Percentiles rank a stretch among this genome's conserved stretches.
Conservation (phyloP, 805 yeast species). For the Diddensiella santjacobensis region DNA sequence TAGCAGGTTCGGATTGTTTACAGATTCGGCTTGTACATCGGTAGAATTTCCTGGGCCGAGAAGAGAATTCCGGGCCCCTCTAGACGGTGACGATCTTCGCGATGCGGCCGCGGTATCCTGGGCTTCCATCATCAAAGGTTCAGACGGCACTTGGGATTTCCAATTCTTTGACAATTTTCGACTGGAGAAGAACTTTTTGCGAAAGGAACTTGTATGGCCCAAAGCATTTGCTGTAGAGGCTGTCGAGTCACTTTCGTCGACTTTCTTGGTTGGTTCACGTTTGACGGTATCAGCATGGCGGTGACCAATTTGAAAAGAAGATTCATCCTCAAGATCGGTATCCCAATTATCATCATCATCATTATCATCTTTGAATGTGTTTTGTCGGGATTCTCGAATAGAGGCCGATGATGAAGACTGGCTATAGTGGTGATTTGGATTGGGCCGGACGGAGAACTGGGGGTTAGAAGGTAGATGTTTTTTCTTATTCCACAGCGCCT, state of each 20-base stretch:
- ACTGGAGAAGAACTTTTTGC: conserved; percentile 9
- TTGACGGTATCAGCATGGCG: background rate
- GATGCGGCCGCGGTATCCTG: background rate
- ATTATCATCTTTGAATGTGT: background rate
- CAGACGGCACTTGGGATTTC: conserved; percentile 3
- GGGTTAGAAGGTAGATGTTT: conserved; percentile 7
- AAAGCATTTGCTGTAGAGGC: background rate
- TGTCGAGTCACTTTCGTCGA: background rate
- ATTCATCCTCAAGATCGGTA: background rate
- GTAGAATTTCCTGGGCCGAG: background rate
- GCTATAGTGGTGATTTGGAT: background rate
- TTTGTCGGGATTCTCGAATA: background rate
- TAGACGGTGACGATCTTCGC: background rate
- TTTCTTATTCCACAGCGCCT: conserved; percentile 29
- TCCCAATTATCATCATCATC: conserved; percentile 4
- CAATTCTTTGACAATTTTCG: conserved; percentile 13
- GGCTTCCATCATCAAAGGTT: conserved; percentile 1
- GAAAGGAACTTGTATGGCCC: conserved; percentile 10
- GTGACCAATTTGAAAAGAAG: background rate
- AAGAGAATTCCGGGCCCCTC: background rate
- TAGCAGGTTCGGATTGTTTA: conserved; percentile 8
- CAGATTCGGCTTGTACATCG: background rate
- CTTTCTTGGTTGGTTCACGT: background rate
- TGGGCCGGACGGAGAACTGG: background rate
- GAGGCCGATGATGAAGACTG: conserved; percentile 1